Conservation (phyloP, 306 rosid genomes). For the Betula pendula region DNA sequence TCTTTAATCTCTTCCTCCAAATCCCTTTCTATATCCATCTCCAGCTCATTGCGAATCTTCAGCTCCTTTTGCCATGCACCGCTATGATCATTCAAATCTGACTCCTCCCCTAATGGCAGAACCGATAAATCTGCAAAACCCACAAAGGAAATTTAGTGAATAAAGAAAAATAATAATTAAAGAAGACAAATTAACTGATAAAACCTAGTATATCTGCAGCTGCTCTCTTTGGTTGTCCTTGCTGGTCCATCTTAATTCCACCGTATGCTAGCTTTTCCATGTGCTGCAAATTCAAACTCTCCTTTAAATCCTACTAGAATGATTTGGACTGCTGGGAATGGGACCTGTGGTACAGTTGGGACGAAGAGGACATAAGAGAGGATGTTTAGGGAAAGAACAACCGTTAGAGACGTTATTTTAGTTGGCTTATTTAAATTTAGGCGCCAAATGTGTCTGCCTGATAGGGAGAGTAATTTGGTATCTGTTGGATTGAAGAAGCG, state of each 20-base stretch:
- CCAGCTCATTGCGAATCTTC: slow-evolving; percentile 63
- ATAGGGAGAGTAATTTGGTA: slow-evolving; percentile 27
- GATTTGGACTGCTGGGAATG: slow-evolving; percentile 44
- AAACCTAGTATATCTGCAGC: slow-evolving; percentile 38
- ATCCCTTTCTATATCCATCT: slow-evolving; percentile 58
- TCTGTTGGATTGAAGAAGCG: slow-evolving; percentile 18
- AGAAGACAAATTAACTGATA: neutral
- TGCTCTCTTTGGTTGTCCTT: slow-evolving; percentile 27
- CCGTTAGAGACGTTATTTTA: slow-evolving; percentile 48
- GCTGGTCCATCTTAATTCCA: slow-evolving; percentile 39
- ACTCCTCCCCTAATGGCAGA: slow-evolving; percentile 13
- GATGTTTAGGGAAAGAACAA: slow-evolving; percentile 27
- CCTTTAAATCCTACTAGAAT: slow-evolving; percentile 36
- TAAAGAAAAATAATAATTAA: neutral
- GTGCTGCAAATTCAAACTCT: slow-evolving; percentile 7
- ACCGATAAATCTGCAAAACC: slow-evolving; percentile 38
- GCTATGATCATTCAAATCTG: slow-evolving; percentile 16
- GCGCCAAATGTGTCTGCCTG: slow-evolving; percentile 46
- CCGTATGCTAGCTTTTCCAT: slow-evolving; percentile 14
- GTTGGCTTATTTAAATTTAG: slow-evolving; percentile 45
- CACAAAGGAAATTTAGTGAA: slow-evolving; percentile 1
- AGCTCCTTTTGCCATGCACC: slow-evolving; percentile 44
- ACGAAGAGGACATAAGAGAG: slow-evolving; percentile 46
- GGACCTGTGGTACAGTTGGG: slow-evolving; percentile 43
- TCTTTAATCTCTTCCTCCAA: slow-evolving; percentile 74